A percentile compares a stretch with the other conserved stretches of the same genome.
Evolutionary conservation across 2,329 filamentous ascomycete genomes (phyloP).

Genomic region (Fusarium miscanthi): DNA sequence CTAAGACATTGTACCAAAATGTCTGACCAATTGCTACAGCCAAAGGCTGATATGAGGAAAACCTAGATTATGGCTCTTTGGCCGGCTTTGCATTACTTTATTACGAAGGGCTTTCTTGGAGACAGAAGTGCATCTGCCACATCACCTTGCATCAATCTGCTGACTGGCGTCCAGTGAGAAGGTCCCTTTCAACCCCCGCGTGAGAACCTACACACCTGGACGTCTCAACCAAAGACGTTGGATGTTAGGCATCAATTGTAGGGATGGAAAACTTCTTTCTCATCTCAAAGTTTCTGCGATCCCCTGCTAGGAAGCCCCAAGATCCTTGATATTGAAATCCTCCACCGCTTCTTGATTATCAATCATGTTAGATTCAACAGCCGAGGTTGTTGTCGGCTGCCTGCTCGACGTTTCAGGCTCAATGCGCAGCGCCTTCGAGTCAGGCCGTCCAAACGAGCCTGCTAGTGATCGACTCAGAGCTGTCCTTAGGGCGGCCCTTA

Average conservation of each 20-base stretch:
- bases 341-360: neutral
- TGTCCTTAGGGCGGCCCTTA: neutral
- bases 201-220: neutral
- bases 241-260: neutral
- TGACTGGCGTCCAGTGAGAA: neutral
- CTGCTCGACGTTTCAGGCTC: neutral
- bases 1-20: no score
- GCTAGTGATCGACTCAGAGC: neutral
- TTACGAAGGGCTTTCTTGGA: no score
- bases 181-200: neutral
- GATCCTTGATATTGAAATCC: neutral
- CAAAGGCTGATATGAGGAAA: no score
- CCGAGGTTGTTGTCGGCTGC: neutral
- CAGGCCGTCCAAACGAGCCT: neutral
- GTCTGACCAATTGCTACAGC: no score
- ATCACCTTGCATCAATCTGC: neutral
- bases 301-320: neutral
- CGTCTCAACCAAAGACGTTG: neutral
- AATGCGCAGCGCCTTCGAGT: neutral
- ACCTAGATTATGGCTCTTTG: no score
- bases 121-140: neutral
- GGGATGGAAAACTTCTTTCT: rapidly evolving
- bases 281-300: neutral
- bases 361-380: neutral
- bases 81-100: no score